Evolutionary conservation across 23 red algal genomes (phyloP), one percentile per base, ranked within the genome.

Genomic region (Gracilaria vermiculophylla): DNA sequence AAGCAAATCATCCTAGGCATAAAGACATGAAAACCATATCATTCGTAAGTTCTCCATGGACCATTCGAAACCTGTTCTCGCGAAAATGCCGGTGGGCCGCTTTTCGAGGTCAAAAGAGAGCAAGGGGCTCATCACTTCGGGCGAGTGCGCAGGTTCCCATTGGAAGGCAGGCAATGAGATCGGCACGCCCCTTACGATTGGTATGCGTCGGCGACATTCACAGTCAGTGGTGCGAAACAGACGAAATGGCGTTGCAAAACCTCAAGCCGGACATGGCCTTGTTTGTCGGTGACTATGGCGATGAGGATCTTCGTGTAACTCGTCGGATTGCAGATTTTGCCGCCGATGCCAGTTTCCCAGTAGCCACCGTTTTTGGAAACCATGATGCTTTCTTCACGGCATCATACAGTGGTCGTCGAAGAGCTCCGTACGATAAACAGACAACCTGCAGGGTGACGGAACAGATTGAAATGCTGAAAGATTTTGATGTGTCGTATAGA

Each of bases 351-450:
- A 23, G 51, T 25, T 81, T 85, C 44, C 37, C 36, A 31, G 77
- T 89, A 25, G 87, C 65, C 3, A 76, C 77, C 9, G 82, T 96
- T 19, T 87, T 96, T 62, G 94, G 94, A 36, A 96, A 96, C 56
- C 94, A 96, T 80, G 94, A 96, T 52, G 94, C 87, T 39, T 92
- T 80, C 53, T 96, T 80, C 56, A 92, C 94, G n/a, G 82, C 82
- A 33, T 82, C 74, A 10, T 16, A 67, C 15, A 50, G 65, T 40
- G 77, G 88, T 32, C 81, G 83, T 20, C 33, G 53, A 53, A 33
- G 78, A 19, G 53, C 66, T 29, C 83, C 84, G 12, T 92, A 88
- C 35, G 72, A 92, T 39, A 79, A 57, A 67, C 24, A 51, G 29
- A 65, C 45, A n/a, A 73, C 50, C 27, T 87, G 77, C 78, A 53